Conservation (phyloP, 768 basidiomycete genomes). For the Pleurotus salmoneostramineus region DNA sequence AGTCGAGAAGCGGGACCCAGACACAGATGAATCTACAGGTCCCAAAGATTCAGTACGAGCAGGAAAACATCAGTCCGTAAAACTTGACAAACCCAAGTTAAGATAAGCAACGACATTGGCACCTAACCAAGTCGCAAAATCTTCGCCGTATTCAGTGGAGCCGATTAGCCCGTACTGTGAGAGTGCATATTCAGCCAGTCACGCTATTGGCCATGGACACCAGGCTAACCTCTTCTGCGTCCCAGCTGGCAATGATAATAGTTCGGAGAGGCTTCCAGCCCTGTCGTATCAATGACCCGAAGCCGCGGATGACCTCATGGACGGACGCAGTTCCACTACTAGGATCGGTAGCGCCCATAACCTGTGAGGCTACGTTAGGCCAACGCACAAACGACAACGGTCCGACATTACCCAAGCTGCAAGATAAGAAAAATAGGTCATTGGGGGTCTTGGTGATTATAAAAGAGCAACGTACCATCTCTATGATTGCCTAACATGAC, state of each 20-base stretch:
- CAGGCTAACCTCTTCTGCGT: constrained; percentile 45
- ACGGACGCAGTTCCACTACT: constrained; percentile 54
- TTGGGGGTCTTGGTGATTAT: too few species aligned
- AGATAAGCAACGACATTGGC: constrained; percentile 62
- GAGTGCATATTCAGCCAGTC: constrained; percentile 16
- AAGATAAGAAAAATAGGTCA: background rate
- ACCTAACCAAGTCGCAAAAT: constrained; percentile 61
- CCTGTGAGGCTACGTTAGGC: constrained; percentile 24
- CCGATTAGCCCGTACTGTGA: constrained; percentile 53
- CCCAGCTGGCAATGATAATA: constrained; percentile 77
- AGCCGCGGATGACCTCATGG: constrained; percentile 51
- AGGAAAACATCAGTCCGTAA: background rate
- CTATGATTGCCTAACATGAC: constrained; percentile 4
- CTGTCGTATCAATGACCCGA: constrained; percentile 43
- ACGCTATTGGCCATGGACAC: constrained; percentile 15
- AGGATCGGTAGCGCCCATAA: constrained; percentile 55
- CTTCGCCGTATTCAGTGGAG: constrained; percentile 69
- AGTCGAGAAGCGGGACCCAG: constrained; percentile 47
- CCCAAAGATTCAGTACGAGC: background rate
- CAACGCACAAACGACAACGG: constrained; percentile 10
- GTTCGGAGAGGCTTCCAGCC: constrained; percentile 75
- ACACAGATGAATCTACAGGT: constrained; percentile 38
- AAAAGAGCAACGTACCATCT: background rate
- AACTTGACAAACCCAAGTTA: constrained; percentile 39
- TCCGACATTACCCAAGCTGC: constrained; percentile 3